These are phyloP conservation scores for Basipetospora chlamydospora DNA, from an alignment of 2,329 filamentous ascomycete genomes.

Conservation along the genomic window DNA sequence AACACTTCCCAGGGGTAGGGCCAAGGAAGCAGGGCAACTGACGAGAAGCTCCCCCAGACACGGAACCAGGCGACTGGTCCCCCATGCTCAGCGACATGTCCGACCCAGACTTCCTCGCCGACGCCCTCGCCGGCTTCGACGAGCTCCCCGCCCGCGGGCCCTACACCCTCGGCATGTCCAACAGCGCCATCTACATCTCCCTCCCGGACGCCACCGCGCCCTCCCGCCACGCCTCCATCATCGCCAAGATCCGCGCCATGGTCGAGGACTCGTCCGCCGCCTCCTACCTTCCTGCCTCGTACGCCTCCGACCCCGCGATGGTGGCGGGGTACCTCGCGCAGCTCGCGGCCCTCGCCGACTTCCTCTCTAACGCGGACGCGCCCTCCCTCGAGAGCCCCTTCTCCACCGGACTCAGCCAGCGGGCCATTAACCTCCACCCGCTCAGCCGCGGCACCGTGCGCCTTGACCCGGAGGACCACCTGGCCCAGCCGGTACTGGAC, in stretches of 20 bases:
- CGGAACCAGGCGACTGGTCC: constrained; percentile 10
- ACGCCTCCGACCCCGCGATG: constrained; percentile 8
- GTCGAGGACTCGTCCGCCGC: constrained; percentile 11
- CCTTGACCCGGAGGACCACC: constrained; percentile 10
- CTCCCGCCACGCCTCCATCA: constrained; percentile 9
- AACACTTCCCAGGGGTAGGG: too few species aligned
- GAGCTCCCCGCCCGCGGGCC: constrained; percentile 18
- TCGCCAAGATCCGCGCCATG: constrained; percentile 11
- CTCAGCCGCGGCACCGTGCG: constrained; percentile 20
- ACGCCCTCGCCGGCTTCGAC: constrained; percentile 16
- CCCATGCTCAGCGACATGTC: constrained; percentile 11
- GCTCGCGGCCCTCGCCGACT: constrained; percentile 13
- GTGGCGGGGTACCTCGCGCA: constrained; percentile 13
- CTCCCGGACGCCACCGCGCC: constrained; percentile 11
- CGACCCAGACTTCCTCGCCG: constrained; percentile 17
- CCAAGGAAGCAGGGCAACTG: too few species aligned
- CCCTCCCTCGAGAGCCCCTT: constrained; percentile 18
- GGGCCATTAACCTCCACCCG: constrained; percentile 16
- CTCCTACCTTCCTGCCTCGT: constrained; percentile 9
- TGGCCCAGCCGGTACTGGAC: constrained; percentile 17
- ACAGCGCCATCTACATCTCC: constrained; percentile 16
- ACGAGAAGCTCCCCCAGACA: constrained; percentile 8
- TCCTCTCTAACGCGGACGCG: constrained; percentile 14
- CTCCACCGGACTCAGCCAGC: constrained; percentile 10
- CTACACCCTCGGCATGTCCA: constrained; percentile 20